These are phyloP conservation scores for Wickerhamomyces tratensis DNA, from an alignment of 805 yeast genomes.

Conservation along the genomic window DNA sequence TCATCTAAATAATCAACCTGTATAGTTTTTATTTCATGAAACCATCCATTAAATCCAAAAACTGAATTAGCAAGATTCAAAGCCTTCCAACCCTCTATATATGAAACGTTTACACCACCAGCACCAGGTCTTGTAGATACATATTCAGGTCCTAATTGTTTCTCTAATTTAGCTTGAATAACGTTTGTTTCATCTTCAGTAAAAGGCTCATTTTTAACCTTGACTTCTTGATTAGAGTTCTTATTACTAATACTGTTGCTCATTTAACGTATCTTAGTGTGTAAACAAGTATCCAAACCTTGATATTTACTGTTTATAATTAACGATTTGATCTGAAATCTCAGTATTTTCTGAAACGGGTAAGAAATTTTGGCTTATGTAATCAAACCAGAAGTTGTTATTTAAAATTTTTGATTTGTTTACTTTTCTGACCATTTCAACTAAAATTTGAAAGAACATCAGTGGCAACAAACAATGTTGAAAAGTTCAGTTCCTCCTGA, in stretches of 20 bases:
- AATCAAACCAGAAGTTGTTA: no score
- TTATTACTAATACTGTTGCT: neutral
- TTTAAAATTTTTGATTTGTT: no score
- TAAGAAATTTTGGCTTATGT: no score
- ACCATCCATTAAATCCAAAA: slow-evolving; percentile 82
- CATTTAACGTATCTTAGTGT: neutral
- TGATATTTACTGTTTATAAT: no score
- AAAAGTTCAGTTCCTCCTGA: no score
- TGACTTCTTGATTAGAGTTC: neutral
- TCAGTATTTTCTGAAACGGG: no score
- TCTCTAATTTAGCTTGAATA: slow-evolving; percentile 28
- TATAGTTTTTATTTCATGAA: slow-evolving; percentile 54
- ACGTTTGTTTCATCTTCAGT: slow-evolving; percentile 12
- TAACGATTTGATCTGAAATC: no score
- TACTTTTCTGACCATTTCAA: no score
- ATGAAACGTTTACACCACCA: slow-evolving; percentile 58
- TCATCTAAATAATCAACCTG: slow-evolving; percentile 67
- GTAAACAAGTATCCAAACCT: no score
- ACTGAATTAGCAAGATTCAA: slow-evolving; percentile 71
- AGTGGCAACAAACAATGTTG: no score
- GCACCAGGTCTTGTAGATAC: slow-evolving; percentile 71
- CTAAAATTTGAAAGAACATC: no score
- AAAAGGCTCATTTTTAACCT: slow-evolving; percentile 12
- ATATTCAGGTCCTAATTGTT: slow-evolving; percentile 65
- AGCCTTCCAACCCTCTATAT: slow-evolving; percentile 80